Percentiles rank a stretch among this genome's conserved stretches.
phyloP scores from a whole-genome alignment of 768 basidiomycete genomes.

The Suillus ampliporus region DNA sequence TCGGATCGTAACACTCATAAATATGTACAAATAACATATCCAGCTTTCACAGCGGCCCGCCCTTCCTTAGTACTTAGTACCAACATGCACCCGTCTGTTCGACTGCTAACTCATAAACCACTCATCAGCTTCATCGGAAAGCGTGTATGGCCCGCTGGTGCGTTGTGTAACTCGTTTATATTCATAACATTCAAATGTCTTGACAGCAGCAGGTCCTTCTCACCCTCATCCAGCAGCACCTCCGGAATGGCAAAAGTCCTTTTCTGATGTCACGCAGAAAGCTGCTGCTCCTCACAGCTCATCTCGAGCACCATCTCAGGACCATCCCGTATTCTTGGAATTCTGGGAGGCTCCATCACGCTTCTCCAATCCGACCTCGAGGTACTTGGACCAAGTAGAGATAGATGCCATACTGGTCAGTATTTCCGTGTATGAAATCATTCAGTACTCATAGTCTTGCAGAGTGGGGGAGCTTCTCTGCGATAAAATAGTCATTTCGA shows the following conservation, averaged over 20 bases:
- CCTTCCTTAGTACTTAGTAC: constrained; percentile 1
- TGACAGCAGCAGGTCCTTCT: constrained; percentile 43
- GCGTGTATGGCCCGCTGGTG: constrained; percentile 55
- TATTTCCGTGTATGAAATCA: neutral
- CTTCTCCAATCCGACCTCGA: constrained; percentile 57
- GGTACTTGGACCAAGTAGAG: constrained; percentile 58
- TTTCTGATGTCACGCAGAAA: constrained; percentile 50
- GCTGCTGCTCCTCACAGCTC: constrained; percentile 28
- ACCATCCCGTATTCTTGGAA: constrained; percentile 40
- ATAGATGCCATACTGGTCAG: constrained; percentile 72
- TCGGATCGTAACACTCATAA: constrained; percentile 24
- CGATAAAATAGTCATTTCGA: constrained; percentile 28
- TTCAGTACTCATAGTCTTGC: constrained; percentile 6
- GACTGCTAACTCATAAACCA: constrained; percentile 53
- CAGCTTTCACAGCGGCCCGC: neutral
- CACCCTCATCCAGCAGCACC: constrained; percentile 74
- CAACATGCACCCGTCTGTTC: constrained; percentile 41
- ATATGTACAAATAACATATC: constrained; percentile 18
- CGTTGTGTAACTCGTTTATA: constrained; percentile 19
- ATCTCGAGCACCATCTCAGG: constrained; percentile 2
- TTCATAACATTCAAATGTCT: constrained; percentile 6
- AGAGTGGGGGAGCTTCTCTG: constrained; percentile 76
- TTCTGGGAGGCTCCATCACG: constrained; percentile 74
- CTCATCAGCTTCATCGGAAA: constrained; percentile 70
- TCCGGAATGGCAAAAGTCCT: constrained; percentile 58